Conservation (phyloP, 225 moss, liverwort and hornwort species). For the Pseudisothecium myosuroides region DNA sequence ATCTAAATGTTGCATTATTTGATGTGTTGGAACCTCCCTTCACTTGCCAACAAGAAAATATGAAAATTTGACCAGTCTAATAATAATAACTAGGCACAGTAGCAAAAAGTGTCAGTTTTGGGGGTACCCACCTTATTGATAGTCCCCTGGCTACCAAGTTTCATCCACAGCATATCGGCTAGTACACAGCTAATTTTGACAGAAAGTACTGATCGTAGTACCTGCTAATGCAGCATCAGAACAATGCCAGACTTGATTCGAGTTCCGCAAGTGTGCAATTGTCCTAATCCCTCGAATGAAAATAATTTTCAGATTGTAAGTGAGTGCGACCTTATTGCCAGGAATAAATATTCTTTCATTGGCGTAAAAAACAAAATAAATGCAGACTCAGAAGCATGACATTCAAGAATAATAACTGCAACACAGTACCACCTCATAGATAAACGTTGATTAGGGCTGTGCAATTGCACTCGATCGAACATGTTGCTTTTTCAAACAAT, state of each 20-base stretch:
- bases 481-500: background rate
- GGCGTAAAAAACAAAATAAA: background rate
- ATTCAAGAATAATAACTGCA: background rate
- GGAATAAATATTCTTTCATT: background rate
- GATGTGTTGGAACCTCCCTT: too few relatives aligned
- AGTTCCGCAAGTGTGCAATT: background rate
- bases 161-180: background rate
- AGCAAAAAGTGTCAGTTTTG: background rate
- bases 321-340: background rate
- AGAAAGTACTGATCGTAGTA: background rate
- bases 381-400: background rate
- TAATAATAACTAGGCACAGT: background rate
- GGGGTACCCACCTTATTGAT: background rate
- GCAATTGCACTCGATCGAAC: background rate
- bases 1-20: background rate
- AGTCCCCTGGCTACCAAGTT: background rate
- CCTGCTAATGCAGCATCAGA: background rate
- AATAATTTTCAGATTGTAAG: background rate
- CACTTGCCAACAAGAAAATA: background rate
- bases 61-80: background rate
- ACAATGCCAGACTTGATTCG: background rate
- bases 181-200: background rate
- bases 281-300: background rate
- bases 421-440: background rate
- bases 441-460: background rate